Percentiles rank a stretch among this genome's conserved stretches.
Evolutionary conservation across 805 yeast genomes (phyloP).

Genomic region (Zygosaccharomyces pseudorouxii): DNA sequence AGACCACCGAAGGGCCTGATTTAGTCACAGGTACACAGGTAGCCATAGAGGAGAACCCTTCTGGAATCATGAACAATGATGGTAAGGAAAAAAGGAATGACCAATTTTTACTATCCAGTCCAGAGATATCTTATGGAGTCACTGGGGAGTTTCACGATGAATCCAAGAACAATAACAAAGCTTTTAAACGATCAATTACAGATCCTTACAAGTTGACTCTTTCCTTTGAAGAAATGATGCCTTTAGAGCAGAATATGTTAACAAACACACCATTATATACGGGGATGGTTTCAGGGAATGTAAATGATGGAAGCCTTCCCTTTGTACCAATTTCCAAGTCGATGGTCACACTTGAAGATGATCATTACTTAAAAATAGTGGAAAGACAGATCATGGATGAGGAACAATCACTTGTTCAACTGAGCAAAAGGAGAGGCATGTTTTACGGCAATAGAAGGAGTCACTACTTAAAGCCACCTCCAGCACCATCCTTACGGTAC

Average conservation of each 20-base stretch:
- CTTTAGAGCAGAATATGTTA: conserved; percentile 35
- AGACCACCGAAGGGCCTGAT: conserved; percentile 6
- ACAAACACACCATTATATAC: conserved; percentile 34
- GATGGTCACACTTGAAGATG: conserved; percentile 58
- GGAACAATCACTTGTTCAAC: conserved; percentile 35
- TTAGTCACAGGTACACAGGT: conserved; percentile 21
- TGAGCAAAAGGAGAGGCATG: conserved; percentile 41
- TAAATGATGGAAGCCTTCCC: conserved; percentile 30
- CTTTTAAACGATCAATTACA: conserved; percentile 8
- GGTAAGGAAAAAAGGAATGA: neutral
- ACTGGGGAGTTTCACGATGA: conserved; percentile 32
- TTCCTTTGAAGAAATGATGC: conserved; percentile 31
- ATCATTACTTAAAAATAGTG: conserved; percentile 54
- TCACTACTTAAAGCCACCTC: conserved; percentile 76
- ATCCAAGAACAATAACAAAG: conserved; percentile 26
- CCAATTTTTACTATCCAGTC: conserved; percentile 32
- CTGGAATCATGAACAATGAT: neutral
- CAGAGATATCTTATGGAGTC: conserved; percentile 36
- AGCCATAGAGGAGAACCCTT: conserved; percentile 9
- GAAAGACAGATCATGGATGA: conserved; percentile 46
- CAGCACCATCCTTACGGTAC: conserved; percentile 80
- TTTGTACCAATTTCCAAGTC: conserved; percentile 62
- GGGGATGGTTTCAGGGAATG: conserved; percentile 30
- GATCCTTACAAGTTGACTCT: conserved; percentile 35
- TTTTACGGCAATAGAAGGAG: conserved; percentile 48